Evolutionary conservation across 768 basidiomycete genomes (phyloP).

Genomic region (Mycena capillaripes): DNA sequence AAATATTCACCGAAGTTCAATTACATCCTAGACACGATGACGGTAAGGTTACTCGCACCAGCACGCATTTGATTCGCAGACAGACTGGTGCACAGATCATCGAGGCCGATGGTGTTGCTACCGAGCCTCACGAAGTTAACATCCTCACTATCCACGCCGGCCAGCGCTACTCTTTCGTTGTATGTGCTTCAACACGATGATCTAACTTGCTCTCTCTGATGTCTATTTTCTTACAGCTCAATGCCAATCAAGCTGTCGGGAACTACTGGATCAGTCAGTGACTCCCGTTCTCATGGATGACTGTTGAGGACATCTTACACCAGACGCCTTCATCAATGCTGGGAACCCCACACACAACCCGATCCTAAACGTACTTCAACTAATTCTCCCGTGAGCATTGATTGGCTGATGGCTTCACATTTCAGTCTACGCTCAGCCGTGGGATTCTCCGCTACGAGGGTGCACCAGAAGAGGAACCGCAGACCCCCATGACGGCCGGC

Average conservation of each 20-base stretch:
- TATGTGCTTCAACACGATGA: slow-evolving; percentile 32
- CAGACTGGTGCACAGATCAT: slow-evolving; percentile 14
- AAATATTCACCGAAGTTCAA: not conserved
- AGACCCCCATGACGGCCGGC: slow-evolving; percentile 43
- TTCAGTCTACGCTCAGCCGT: slow-evolving; percentile 38
- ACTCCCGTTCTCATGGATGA: slow-evolving; percentile 19
- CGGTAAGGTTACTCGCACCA: not conserved
- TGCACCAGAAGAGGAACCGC: slow-evolving; percentile 51
- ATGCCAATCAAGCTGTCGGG: slow-evolving; percentile 59
- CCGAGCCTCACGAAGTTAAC: slow-evolving; percentile 21
- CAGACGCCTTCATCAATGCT: slow-evolving; percentile 40
- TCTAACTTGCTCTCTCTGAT: slow-evolving; percentile 5
- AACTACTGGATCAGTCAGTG: slow-evolving; percentile 64
- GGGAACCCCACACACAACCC: slow-evolving; percentile 47
- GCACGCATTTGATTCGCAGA: not conserved
- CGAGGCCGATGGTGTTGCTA: slow-evolving; percentile 20
- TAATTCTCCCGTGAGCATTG: not conserved
- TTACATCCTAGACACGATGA: slow-evolving; percentile 13
- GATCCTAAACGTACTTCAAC: slow-evolving; percentile 36
- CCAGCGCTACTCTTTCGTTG: slow-evolving; percentile 65
- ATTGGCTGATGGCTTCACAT: not conserved
- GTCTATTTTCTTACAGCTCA: slow-evolving; percentile 38
- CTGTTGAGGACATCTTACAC: not conserved
- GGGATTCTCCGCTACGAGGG: slow-evolving; percentile 56
- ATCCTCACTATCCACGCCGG: slow-evolving; percentile 52